Evolutionary conservation across 306 rosid species (phyloP).

Genomic region (Prunus mira): DNA sequence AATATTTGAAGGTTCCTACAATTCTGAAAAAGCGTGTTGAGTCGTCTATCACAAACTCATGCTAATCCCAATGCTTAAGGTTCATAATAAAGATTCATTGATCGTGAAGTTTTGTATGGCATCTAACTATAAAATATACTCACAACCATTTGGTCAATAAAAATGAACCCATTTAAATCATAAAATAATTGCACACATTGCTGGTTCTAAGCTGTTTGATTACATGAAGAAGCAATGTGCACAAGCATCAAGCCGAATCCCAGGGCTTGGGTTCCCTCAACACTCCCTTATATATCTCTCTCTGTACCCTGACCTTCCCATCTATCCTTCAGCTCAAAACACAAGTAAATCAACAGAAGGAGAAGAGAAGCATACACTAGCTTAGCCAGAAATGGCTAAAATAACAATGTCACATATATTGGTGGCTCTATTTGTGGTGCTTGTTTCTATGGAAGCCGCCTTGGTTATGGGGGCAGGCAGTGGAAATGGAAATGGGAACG

Average conservation of each 20-base stretch:
- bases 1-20: background rate
- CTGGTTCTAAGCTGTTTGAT: conserved; percentile 6
- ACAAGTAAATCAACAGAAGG: background rate
- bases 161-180: background rate
- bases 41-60: background rate
- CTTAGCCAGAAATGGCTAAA: conserved; percentile 11
- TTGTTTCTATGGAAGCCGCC: conserved; percentile 5
- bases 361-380: background rate
- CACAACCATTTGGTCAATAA: background rate
- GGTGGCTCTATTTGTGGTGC: background rate
- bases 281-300: background rate
- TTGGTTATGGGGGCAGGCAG: conserved; percentile 8
- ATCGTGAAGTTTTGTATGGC: background rate
- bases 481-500: background rate
- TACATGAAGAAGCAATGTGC: background rate
- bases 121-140: background rate
- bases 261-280: background rate
- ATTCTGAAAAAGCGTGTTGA: background rate
- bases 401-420: conserved; percentile 6
- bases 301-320: background rate
- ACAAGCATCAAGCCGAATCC: background rate
- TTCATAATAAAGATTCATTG: background rate
- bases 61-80: conserved; percentile 4
- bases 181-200: background rate
- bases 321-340: background rate